Evolutionary conservation across 2,329 filamentous ascomycete species (phyloP).

Genomic region (Trichoderma sp.): DNA sequence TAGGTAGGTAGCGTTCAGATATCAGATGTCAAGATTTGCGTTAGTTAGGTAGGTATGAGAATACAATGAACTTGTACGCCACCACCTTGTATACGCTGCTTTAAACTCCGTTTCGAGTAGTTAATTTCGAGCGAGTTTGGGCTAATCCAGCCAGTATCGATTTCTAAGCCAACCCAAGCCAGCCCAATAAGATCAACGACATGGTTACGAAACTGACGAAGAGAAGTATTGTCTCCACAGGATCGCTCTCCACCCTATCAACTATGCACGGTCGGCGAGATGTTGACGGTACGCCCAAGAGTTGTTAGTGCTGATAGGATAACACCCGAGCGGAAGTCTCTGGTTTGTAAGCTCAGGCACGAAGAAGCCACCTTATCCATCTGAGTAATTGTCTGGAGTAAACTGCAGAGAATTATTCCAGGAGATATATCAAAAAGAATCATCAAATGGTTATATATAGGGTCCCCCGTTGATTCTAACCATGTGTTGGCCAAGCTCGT

Average conservation of each 20-base stretch:
- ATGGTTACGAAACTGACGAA: neutral
- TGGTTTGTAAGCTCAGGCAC: neutral
- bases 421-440: neutral
- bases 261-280: neutral
- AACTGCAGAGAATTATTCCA: neutral
- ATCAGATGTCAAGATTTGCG: neutral
- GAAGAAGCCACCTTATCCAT: neutral
- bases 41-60: neutral
- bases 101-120: neutral
- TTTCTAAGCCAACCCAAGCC: neutral
- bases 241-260: neutral
- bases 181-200: neutral
- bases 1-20: neutral
- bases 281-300: neutral
- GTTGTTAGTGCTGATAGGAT: neutral
- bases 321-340: neutral
- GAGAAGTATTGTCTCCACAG: neutral
- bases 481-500: neutral
- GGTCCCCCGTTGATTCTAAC: neutral
- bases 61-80: neutral
- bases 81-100: neutral
- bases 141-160: neutral
- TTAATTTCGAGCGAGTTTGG: neutral
- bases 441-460: neutral
- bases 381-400: neutral